A percentile compares a stretch with the other conserved stretches of the same genome.
Conservation (phyloP, 257 asterid genomes). For the Solanum sparsipilum region DNA sequence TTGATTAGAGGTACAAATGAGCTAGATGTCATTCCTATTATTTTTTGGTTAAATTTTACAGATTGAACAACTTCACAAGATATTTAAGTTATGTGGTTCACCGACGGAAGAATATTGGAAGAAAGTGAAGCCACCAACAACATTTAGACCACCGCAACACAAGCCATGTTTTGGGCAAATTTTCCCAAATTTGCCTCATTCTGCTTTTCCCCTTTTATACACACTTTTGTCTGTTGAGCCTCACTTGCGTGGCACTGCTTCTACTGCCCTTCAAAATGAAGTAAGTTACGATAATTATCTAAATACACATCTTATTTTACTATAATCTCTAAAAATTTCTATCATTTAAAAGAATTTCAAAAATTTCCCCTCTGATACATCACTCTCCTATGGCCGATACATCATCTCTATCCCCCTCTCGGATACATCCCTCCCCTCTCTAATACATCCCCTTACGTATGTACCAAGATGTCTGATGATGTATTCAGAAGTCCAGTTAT, state of each 20-base stretch:
- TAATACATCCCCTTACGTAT: no score
- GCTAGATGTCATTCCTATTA: no score
- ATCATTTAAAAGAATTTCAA: no score
- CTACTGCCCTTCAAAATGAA: conserved; percentile 41
- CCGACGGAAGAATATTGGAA: conserved; percentile 76
- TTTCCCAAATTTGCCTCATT: conserved; percentile 42
- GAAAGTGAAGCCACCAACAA: conserved; percentile 59
- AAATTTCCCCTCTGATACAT: no score
- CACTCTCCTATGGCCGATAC: neutral
- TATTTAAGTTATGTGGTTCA: conserved; percentile 76
- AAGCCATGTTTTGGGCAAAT: conserved; percentile 42
- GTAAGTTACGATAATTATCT: conserved; percentile 19
- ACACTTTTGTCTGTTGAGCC: conserved; percentile 61
- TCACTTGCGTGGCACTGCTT: conserved; percentile 42
- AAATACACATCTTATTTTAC: no score
- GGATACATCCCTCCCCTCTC: neutral
- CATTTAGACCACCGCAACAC: conserved; percentile 56
- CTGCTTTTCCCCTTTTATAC: conserved; percentile 34
- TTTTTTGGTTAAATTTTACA: neutral
- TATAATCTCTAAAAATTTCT: no score
- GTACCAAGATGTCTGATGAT: no score
- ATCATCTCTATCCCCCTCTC: neutral
- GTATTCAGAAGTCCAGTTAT: no score
- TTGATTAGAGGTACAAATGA: no score
- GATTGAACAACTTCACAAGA: conserved; percentile 82